Percentiles rank a stretch among this genome's conserved stretches.
Evolutionary conservation across 805 yeast genomes (phyloP).

Genomic region (Metschnikowia dekortorum): DNA sequence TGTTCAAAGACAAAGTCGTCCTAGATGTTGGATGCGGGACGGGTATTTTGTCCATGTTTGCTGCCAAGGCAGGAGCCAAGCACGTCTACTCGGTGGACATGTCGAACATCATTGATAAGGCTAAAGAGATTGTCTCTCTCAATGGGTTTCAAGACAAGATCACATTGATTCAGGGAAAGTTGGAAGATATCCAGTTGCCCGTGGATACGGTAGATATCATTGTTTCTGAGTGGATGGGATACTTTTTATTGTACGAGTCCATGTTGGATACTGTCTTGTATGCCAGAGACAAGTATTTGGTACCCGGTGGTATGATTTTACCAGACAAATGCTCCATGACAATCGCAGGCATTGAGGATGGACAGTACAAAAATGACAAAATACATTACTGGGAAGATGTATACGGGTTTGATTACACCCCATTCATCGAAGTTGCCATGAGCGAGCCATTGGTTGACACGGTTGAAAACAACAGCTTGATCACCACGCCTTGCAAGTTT

Average conservation of each 20-base stretch:
- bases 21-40: constrained; percentile 99
- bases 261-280: constrained; percentile 94
- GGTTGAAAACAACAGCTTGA: constrained; percentile 69
- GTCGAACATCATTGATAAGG: constrained; percentile 95
- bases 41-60: constrained; percentile 96
- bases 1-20: constrained; percentile 90
- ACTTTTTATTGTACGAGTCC: constrained; percentile 89
- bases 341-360: constrained; percentile 90
- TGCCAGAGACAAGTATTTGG: constrained; percentile 88
- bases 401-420: constrained; percentile 93
- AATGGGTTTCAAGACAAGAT: constrained; percentile 85
- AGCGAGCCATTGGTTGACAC: constrained; percentile 93
- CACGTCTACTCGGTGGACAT: constrained; percentile 97
- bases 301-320: constrained; percentile 81
- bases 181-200: constrained; percentile 89
- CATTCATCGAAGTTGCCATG: constrained; percentile 82
- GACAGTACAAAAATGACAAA: constrained; percentile 86
- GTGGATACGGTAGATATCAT: constrained; percentile 89
- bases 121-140: constrained; percentile 76
- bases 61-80: constrained; percentile 97
- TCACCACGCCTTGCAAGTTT: constrained; percentile 70
- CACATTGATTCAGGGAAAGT: constrained; percentile 84
- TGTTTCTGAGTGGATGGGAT: constrained; percentile 99
- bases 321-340: constrained; percentile 92
- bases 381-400: constrained; percentile 94